Conservation (phyloP, 495 filamentous ascomycete genomes). For the Trichoderma reesei region DNA sequence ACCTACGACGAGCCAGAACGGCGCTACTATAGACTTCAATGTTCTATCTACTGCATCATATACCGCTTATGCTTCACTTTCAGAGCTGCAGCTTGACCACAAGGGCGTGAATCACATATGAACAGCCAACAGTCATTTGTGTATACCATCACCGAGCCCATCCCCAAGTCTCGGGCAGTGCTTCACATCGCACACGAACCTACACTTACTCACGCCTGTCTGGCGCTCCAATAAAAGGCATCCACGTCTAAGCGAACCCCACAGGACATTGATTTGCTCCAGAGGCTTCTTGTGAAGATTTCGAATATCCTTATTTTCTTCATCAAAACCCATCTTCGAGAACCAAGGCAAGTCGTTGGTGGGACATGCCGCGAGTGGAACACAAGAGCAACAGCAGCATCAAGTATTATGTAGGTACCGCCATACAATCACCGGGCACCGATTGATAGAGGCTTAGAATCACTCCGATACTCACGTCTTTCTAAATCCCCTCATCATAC, state of each 20-base stretch:
- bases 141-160: background rate
- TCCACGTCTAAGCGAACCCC: slow-evolving; percentile 4
- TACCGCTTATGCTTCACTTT: background rate
- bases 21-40: no score
- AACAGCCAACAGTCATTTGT: background rate
- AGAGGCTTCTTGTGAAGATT: background rate
- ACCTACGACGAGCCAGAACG: no score
- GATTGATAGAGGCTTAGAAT: no score
- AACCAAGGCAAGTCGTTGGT: no score
- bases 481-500: background rate
- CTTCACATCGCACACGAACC: background rate
- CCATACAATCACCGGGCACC: no score
- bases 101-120: background rate
- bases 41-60: background rate
- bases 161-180: background rate
- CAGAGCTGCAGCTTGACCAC: no score
- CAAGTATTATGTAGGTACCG: no score
- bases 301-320: background rate
- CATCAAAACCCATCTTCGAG: background rate
- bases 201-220: background rate
- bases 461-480: background rate
- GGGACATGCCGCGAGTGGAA: no score
- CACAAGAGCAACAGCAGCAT: no score
- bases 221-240: background rate
- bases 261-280: background rate